These are phyloP conservation scores for Blastomyces emzantsi DNA, from an alignment of 2,329 filamentous ascomycete species.

Conservation along the genomic window DNA sequence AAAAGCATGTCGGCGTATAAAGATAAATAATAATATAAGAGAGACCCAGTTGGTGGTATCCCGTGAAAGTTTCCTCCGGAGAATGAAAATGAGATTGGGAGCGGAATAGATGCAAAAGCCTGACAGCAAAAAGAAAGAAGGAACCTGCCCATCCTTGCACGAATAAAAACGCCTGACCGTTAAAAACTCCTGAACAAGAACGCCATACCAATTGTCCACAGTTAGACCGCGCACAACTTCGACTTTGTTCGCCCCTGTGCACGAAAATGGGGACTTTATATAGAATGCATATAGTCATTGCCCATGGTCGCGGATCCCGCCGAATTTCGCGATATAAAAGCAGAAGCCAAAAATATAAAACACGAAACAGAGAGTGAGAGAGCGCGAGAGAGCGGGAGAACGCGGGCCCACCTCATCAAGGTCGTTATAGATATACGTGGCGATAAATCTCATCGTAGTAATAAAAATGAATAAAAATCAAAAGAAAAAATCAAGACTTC, in stretches of 20 bases:
- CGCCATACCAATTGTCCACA: background rate
- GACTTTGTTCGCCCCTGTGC: background rate
- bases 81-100: background rate
- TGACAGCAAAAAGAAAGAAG: background rate
- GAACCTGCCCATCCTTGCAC: background rate
- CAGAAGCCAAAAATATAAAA: background rate
- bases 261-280: background rate
- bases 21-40: background rate
- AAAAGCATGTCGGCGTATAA: background rate
- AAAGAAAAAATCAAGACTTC: slow-evolving; percentile 15
- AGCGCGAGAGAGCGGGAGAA: background rate
- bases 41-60: background rate
- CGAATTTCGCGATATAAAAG: background rate
- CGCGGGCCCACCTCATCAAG: background rate
- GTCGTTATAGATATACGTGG: background rate
- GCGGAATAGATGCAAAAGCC: background rate
- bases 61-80: background rate
- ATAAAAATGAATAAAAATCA: background rate
- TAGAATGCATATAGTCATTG: background rate
- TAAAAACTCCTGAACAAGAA: background rate
- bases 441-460: background rate
- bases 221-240: background rate
- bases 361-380: background rate
- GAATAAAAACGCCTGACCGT: background rate
- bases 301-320: slow-evolving; percentile 3